Conservation (phyloP, 2,329 filamentous ascomycete genomes). For the Lachnellula willkommii region DNA sequence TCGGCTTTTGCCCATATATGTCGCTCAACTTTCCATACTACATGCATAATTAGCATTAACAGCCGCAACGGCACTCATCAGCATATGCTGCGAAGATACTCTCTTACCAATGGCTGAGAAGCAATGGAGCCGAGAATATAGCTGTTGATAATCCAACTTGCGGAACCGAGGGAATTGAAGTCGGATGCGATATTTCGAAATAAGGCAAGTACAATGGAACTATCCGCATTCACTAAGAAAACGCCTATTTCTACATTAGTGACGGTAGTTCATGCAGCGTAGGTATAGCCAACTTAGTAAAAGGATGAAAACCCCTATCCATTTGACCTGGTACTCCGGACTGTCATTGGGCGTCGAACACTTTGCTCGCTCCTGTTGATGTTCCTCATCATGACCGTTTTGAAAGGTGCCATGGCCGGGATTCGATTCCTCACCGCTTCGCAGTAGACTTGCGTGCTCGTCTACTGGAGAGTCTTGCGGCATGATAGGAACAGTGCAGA, state of each 20-base stretch:
- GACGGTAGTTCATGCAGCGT: not conserved
- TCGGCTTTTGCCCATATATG: not conserved
- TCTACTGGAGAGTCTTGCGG: not conserved
- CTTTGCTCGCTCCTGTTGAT: not conserved
- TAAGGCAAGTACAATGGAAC: not conserved
- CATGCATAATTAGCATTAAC: not conserved
- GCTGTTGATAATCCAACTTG: not conserved
- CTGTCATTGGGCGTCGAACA: not conserved
- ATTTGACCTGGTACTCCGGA: not conserved
- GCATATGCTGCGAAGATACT: not conserved
- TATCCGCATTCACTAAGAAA: not conserved
- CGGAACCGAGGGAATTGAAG: not conserved
- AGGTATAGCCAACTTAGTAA: not conserved
- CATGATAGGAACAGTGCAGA: not conserved
- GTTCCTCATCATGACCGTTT: not conserved
- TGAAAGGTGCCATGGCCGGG: not conserved
- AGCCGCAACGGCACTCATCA: no score
- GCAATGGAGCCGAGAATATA: not conserved
- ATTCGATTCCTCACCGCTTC: not conserved
- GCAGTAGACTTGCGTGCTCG: not conserved
- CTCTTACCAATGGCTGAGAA: not conserved
- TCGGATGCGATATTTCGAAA: not conserved
- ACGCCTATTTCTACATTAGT: not conserved
- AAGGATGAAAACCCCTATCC: not conserved
- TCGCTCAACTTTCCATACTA: constrained; percentile 4